A percentile compares a stretch with the other conserved stretches of the same genome.
These are phyloP conservation scores for Ceratobasidium sp. DNA, from an alignment of 1,284 basidiomycete species.

Conservation along the genomic window DNA sequence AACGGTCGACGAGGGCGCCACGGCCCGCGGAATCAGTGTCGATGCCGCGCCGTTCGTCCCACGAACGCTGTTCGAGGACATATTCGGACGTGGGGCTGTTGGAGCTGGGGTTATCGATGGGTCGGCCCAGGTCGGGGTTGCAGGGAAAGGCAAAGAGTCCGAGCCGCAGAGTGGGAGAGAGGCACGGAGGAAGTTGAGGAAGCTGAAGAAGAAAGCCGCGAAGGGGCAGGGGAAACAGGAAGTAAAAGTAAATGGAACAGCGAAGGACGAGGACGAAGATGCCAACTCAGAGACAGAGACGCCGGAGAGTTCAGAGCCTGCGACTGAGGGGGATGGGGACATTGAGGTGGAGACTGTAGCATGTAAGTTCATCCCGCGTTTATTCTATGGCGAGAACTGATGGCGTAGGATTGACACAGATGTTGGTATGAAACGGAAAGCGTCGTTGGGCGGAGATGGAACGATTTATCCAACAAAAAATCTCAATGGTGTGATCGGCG, in stretches of 20 bases:
- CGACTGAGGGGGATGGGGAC: slow-evolving; percentile 30
- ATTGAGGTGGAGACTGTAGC: slow-evolving; percentile 32
- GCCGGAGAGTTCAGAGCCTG: slow-evolving; percentile 43
- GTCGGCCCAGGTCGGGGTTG: background rate
- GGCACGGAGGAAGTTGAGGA: slow-evolving; percentile 53
- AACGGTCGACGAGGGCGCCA: slow-evolving; percentile 33
- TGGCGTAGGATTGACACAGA: slow-evolving; percentile 16
- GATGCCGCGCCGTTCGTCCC: slow-evolving; percentile 57
- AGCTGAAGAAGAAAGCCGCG: slow-evolving; percentile 50
- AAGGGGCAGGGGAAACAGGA: slow-evolving; percentile 49
- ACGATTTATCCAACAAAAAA: slow-evolving; percentile 36
- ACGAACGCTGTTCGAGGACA: slow-evolving; percentile 84
- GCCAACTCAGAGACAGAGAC: slow-evolving; percentile 34
- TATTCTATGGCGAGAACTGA: background rate
- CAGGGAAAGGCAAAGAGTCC: slow-evolving; percentile 47
- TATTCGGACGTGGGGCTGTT: slow-evolving; percentile 81
- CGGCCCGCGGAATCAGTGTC: slow-evolving; percentile 62
- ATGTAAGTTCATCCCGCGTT: slow-evolving; percentile 17
- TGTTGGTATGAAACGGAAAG: slow-evolving; percentile 34
- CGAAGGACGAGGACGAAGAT: slow-evolving; percentile 19
- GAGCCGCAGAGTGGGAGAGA: slow-evolving; percentile 50
- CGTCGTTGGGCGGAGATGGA: slow-evolving; percentile 25
- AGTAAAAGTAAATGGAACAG: slow-evolving; percentile 1
- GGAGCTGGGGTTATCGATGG: background rate
- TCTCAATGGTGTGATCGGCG: slow-evolving; percentile 30